Conservation (phyloP, 2,329 filamentous ascomycete genomes). For the Sclerotinia sclerotiorum region DNA sequence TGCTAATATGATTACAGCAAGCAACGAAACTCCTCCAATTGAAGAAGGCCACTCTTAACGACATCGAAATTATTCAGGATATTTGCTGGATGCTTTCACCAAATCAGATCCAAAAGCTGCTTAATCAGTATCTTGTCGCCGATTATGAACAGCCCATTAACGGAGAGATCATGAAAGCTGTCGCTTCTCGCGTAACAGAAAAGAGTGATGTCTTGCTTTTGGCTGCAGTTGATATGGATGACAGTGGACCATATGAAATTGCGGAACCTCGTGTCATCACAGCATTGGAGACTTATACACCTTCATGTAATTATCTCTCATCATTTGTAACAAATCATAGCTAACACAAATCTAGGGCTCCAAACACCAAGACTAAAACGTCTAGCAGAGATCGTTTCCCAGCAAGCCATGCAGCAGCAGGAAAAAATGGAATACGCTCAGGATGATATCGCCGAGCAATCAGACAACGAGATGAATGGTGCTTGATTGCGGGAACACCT, state of each 20-base stretch:
- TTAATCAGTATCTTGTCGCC: constrained; percentile 97
- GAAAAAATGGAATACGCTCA: constrained; percentile 69
- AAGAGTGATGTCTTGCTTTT: constrained; percentile 96
- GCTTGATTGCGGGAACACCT: constrained; percentile 29
- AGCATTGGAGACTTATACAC: constrained; percentile 95
- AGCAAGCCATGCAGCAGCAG: constrained; percentile 93
- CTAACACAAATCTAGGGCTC: constrained; percentile 62
- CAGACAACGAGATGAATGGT: constrained; percentile 39
- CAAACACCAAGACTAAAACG: constrained; percentile 95
- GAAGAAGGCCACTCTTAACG: constrained; percentile 98
- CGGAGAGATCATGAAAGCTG: constrained; percentile 99
- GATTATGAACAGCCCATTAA: constrained; percentile 99
- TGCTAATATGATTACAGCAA: constrained; percentile 58
- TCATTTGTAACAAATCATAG: constrained; percentile 26
- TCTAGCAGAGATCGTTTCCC: constrained; percentile 95
- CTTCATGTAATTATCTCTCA: constrained; percentile 71
- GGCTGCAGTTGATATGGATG: constrained; percentile 96
- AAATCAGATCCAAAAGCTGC: constrained; percentile 97
- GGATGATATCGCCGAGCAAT: constrained; percentile 51
- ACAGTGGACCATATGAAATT: constrained; percentile 97
- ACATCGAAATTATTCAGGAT: constrained; percentile 99
- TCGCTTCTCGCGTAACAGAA: constrained; percentile 93
- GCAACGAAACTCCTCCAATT: constrained; percentile 96
- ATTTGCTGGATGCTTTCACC: constrained; percentile 99
- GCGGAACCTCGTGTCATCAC: constrained; percentile 95